Evolutionary conservation across 306 rosid genomes (phyloP), one percentile per base, ranked within the genome.

Genomic region (Astragalus membranaceus): DNA sequence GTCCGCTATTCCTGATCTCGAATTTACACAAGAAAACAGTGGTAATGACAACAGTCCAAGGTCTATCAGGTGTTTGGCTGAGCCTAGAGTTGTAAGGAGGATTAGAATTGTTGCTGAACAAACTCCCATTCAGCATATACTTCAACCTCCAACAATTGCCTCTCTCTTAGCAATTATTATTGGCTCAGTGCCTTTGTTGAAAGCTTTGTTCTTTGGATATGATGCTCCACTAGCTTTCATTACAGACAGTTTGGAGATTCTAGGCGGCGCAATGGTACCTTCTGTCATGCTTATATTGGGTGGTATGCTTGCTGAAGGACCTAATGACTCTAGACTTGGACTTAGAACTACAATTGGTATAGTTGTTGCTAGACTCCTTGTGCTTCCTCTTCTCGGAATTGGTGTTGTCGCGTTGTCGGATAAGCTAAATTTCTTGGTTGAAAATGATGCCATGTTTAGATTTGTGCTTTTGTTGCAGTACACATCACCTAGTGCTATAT

Each of bases 221-320:
- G 82, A 85, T 61, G 93, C 96, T 53, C 89, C 96, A 0, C 78
- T 88, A 50, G 77, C 87, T 15, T 87, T 91, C 65, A 16, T 87
- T 68, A 91, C 85, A 7, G 90, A 82, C 76, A 88, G 91, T 71
- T 80, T 88, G 49, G 85, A 88, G 61, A 87, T 88, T 79, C 59
- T 91, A 62, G 93, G 70, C 10, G 88, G 79, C 39, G 97, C 96
- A 8, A 85, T 71, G 78, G 92, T 91, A 48, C 96, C 97, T 73
- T 88, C 85, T 44, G 93, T 88, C 67, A 87, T 91, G 97, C 97
- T 91, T 53, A 64, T 91, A 64, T 87, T 91, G 35, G 93, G 96
- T 52, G 96, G 93, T n/a, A 82, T 91, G 93, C 91, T 91, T 52
- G 97, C 96, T 8, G 97, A 88, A 80, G 96, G 93, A 36, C 96